A percentile compares a stretch with the other conserved stretches of the same genome.
phyloP scores from a whole-genome alignment of 176 grass and related monocot genomes.

The Eremochloa ophiuroides region DNA sequence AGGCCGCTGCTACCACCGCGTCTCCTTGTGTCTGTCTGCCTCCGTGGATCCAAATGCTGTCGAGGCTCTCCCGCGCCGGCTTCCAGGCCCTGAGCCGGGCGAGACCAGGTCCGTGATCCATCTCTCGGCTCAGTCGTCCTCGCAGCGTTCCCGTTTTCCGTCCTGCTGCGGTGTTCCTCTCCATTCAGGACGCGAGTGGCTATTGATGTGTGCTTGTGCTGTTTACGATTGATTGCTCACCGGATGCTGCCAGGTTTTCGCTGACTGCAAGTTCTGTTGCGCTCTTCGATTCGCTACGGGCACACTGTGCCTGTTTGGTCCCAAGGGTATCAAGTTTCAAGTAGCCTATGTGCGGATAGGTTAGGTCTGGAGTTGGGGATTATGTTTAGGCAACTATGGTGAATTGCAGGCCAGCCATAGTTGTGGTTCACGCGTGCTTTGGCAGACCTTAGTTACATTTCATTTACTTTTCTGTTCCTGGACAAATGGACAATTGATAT shows the following conservation, averaged over 20 bases:
- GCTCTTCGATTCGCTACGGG: neutral
- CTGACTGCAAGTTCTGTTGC: neutral
- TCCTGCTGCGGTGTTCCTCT: neutral
- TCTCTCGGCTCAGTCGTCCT: neutral
- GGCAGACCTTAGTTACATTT: neutral
- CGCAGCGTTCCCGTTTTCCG: neutral
- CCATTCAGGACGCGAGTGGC: neutral
- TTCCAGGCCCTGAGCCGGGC: conserved; percentile 21
- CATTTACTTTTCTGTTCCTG: neutral
- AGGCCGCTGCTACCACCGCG: neutral
- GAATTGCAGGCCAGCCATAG: neutral
- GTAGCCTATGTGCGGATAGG: neutral
- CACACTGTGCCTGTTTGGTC: neutral
- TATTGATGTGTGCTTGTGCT: neutral
- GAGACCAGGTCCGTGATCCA: conserved; percentile 31
- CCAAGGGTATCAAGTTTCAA: neutral
- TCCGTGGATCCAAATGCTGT: conserved; percentile 34
- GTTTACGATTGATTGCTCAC: neutral
- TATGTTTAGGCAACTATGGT: neutral
- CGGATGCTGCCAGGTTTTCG: neutral
- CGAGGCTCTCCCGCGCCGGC: conserved; percentile 50
- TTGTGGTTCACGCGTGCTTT: neutral
- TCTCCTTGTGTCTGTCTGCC: neutral
- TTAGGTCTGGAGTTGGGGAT: neutral
- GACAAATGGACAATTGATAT: neutral